Percentiles rank a stretch among this genome's conserved stretches.
Conservation (phyloP, 371 early-diverging fungal genomes). For the Mortierella sp. region DNA sequence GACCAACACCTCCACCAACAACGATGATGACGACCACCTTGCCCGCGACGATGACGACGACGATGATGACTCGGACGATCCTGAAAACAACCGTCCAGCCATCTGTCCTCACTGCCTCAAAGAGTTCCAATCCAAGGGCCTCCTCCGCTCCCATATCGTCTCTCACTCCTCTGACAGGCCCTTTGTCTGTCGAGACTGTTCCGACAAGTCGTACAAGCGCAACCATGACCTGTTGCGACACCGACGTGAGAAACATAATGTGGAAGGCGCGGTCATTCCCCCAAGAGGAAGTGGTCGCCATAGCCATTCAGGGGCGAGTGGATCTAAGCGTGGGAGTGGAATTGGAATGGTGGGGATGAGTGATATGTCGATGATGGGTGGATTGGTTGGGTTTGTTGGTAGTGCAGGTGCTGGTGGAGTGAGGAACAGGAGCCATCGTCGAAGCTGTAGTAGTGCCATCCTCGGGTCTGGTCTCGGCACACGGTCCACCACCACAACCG, state of each 20-base stretch:
- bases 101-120: constrained; percentile 43
- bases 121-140: constrained; percentile 46
- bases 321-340: background rate
- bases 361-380: background rate
- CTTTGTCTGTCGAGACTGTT: constrained; percentile 47
- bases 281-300: constrained; percentile 36
- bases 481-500: background rate
- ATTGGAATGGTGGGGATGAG: background rate
- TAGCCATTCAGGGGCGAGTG: background rate
- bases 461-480: constrained; percentile 2
- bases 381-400: background rate
- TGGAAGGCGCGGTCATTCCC: constrained; percentile 24
- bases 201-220: constrained; percentile 54
- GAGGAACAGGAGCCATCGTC: constrained; percentile 4
- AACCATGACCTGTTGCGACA: constrained; percentile 55
- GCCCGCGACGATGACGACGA: constrained; percentile 18
- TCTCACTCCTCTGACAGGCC: constrained; percentile 47
- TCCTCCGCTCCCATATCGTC: constrained; percentile 54
- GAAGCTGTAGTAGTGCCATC: constrained; percentile 7
- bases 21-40: background rate
- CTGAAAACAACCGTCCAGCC: constrained; percentile 23
- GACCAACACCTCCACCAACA: background rate
- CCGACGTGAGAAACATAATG: constrained; percentile 52
- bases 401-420: background rate
- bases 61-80: constrained; percentile 18